Percentiles rank a stretch among this genome's conserved stretches.
Evolutionary conservation across 768 basidiomycete genomes (phyloP).

Genomic region (Termitomyces sp.): DNA sequence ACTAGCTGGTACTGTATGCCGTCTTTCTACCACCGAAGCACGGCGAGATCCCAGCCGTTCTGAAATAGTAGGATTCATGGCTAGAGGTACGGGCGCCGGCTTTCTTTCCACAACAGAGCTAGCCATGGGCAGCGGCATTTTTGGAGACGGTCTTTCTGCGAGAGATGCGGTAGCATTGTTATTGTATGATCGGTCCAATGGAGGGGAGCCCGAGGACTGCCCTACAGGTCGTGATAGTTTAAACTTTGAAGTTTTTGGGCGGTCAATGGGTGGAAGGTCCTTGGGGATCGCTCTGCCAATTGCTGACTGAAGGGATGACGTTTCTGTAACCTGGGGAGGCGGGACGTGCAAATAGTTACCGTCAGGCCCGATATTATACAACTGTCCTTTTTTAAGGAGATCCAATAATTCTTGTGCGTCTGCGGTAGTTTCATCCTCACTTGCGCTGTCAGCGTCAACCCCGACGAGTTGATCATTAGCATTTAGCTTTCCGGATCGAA

Average conservation of each 20-base stretch:
- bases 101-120: conserved; percentile 11
- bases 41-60: conserved; percentile 21
- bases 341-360: conserved; percentile 25
- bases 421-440: conserved; percentile 48
- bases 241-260: conserved; percentile 43
- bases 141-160: conserved; percentile 29
- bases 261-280: conserved; percentile 24
- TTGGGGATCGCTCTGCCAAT: conserved; percentile 5
- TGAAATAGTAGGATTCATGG: conserved; percentile 8
- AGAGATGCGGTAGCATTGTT: conserved; percentile 21
- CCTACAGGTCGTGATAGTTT: conserved; percentile 34
- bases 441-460: conserved; percentile 47
- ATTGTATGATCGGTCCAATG: not conserved
- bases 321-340: conserved; percentile 1
- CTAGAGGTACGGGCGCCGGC: conserved; percentile 23
- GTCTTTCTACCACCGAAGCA: conserved; percentile 4
- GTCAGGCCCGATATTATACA: conserved; percentile 50
- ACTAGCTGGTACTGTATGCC: not conserved
- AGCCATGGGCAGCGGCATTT: conserved; percentile 15
- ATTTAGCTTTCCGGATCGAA: conserved; percentile 54
- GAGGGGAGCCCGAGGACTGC: conserved; percentile 15
- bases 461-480: conserved; percentile 42
- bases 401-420: conserved; percentile 44
- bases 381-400: conserved; percentile 42
- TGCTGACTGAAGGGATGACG: conserved; percentile 3